Evolutionary conservation across 2,329 filamentous ascomycete species (phyloP), one percentile per base, ranked within the genome.

Genomic region (Chaetomiaceae sp.): DNA sequence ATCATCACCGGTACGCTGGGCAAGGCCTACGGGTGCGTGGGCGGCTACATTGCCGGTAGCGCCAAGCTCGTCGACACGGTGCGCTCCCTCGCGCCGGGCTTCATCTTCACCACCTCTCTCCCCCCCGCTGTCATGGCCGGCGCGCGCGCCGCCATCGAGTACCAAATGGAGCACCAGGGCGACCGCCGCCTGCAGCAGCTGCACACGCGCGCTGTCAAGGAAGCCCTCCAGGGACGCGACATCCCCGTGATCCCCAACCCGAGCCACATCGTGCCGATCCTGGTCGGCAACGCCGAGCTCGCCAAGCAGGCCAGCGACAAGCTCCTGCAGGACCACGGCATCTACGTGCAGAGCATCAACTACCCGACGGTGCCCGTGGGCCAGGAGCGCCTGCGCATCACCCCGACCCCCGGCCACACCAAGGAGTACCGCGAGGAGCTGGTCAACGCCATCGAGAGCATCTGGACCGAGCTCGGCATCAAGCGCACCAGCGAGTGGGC

Each of bases 271-370:
- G 79, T 99, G 46, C 93, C 93, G 4, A 81, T 97, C 48, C 79
- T 99, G 12, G 92, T 99, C 44, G 93, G 93, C 53, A 93, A 95
- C 64, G 93, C 93, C 41, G 91, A 93, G 70, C 74, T 95, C 35
- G 93, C 93, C 53, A 96, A 93, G 77, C 78, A 85, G 61, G 93
- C 93, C 7, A 95, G 89, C 20, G 93, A 99, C 66, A 83, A 95
- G 74, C 82, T 99, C 19, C 80, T 99, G 13, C 83, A 87, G 60
- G 86, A 95, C 60, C 87, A 96, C 74, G 82, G 84, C 55, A 96
- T 99, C 66, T 99, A 99, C 67, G 93, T 99, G 21, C 93, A 99
- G 73, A 90, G 89, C 49, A 97, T 99, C 79, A 99, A 99, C 74
- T 97, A 97, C 72, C 93, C 93, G 2, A 99, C 93, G 45, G 93